A percentile compares a stretch with the other conserved stretches of the same genome.
These are phyloP conservation scores for Trametes sanguinea DNA, from an alignment of 768 basidiomycete species.

Conservation along the genomic window DNA sequence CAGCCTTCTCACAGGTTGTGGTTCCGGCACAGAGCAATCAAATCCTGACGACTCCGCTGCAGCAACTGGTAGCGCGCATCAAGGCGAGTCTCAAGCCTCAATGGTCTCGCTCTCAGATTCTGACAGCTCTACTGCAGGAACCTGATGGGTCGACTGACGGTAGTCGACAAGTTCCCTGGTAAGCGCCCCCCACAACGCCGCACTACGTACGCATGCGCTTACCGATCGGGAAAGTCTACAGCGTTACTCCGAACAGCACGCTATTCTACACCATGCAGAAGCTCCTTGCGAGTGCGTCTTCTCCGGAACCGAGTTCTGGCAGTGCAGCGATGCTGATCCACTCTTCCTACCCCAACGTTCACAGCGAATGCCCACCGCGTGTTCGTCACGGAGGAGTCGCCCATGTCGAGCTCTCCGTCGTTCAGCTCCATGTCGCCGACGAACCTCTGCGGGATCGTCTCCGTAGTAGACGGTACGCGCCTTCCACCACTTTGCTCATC, in stretches of 20 bases:
- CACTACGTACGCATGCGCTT: neutral
- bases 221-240: conserved; percentile 57
- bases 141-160: conserved; percentile 80
- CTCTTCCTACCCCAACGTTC: no score
- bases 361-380: conserved; percentile 78
- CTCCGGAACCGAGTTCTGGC: neutral
- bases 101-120: no score
- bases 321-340: neutral
- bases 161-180: conserved; percentile 79
- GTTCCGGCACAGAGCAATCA: conserved; percentile 81
- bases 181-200: neutral
- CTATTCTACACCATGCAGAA: conserved; percentile 77
- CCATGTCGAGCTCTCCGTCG: conserved; percentile 50
- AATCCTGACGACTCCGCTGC: conserved; percentile 66
- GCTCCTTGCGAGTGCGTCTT: conserved; percentile 71
- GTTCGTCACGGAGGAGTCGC: conserved; percentile 70
- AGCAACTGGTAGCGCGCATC: conserved; percentile 70
- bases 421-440: conserved; percentile 43
- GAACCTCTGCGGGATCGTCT: conserved; percentile 73
- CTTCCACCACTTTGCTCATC: neutral
- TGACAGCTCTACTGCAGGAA: conserved; percentile 40
- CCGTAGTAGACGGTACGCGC: conserved; percentile 74
- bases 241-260: conserved; percentile 63
- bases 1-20: conserved; percentile 51
- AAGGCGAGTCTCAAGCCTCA: conserved; percentile 48